Evolutionary conservation across 1,284 basidiomycete species (phyloP).

Genomic region (Tetrapyrgos nigripes): DNA sequence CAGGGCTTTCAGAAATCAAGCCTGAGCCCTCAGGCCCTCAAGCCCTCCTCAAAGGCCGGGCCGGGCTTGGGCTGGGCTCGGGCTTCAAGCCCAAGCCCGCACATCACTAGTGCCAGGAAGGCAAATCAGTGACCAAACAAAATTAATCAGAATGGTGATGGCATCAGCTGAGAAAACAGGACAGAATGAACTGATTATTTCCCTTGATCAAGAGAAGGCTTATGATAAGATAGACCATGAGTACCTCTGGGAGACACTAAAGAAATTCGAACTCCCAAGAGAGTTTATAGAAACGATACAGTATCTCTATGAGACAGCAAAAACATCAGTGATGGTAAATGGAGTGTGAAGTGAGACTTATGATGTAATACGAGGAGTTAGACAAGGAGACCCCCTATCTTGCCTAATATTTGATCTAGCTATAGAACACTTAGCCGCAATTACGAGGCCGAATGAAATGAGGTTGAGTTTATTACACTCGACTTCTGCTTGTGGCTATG

Average conservation of each 20-base stretch:
- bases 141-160: constrained; percentile 23
- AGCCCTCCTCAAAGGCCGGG: no score
- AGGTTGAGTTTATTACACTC: no score
- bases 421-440: constrained; percentile 13
- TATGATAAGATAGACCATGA: constrained; percentile 27
- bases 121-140: constrained; percentile 22
- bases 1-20: no score
- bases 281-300: constrained; percentile 18
- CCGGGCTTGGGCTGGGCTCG: no score
- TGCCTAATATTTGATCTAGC: constrained; percentile 22
- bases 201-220: constrained; percentile 29
- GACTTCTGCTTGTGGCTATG: no score
- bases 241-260: constrained; percentile 26
- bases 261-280: constrained; percentile 16
- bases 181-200: constrained; percentile 24
- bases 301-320: constrained; percentile 25
- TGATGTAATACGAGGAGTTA: constrained; percentile 22
- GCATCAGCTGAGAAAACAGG: constrained; percentile 25
- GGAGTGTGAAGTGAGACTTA: constrained; percentile 16
- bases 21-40: no score
- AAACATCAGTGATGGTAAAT: constrained; percentile 27
- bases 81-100: no score
- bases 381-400: constrained; percentile 33
- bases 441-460: no score
- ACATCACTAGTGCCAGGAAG: constrained; percentile 25